These are phyloP conservation scores for Brassica rapa DNA, from an alignment of 345 rosid genomes.

Conservation along the genomic window DNA sequence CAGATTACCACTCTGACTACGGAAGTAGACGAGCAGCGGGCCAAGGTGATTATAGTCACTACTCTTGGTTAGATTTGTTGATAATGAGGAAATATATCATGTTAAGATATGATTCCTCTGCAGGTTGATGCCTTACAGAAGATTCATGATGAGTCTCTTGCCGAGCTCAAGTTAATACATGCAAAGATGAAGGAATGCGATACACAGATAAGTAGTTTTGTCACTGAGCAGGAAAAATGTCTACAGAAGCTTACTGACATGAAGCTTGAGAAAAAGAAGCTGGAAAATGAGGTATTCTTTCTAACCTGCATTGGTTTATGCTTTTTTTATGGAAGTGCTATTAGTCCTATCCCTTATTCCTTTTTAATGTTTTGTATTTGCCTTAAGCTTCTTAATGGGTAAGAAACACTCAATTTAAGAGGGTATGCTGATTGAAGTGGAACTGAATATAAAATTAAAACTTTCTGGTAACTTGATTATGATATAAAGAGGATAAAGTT, in stretches of 20 bases:
- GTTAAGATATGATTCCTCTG: constrained; percentile 34
- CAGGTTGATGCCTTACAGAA: constrained; percentile 65
- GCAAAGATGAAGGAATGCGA: constrained; percentile 91
- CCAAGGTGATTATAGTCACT: constrained; percentile 55
- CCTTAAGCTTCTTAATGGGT: background rate
- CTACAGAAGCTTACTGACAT: constrained; percentile 68
- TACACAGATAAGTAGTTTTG: constrained; percentile 69
- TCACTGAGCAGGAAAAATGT: constrained; percentile 71
- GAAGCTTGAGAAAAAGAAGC: constrained; percentile 84
- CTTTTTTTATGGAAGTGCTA: background rate
- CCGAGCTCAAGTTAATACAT: constrained; percentile 68
- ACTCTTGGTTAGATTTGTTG: background rate
- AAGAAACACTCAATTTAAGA: background rate
- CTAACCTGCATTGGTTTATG: constrained; percentile 5
- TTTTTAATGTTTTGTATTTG: background rate
- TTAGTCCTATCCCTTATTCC: background rate
- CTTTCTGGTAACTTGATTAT: background rate
- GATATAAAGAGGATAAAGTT: too few species aligned
- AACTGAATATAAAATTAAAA: background rate
- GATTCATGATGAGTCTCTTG: constrained; percentile 60
- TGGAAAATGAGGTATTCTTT: constrained; percentile 89
- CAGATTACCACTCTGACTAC: constrained; percentile 62
- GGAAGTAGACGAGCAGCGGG: constrained; percentile 70
- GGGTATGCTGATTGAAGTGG: background rate
- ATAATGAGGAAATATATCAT: constrained; percentile 17